Conservation (phyloP, 371 early-diverging fungal species). For the Mortierella sp. region DNA sequence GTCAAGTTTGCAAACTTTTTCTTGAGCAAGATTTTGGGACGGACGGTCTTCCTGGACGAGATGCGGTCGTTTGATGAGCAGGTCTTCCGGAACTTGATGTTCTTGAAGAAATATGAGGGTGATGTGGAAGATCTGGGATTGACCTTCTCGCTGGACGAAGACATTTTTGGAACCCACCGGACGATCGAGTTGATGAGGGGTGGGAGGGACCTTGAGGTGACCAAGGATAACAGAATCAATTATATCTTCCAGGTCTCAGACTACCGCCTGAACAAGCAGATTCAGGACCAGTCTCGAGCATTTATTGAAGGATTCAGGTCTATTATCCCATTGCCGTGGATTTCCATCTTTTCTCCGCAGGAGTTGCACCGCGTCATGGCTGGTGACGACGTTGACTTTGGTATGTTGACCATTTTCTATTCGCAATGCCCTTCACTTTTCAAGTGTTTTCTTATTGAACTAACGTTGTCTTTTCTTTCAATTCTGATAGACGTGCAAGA, state of each 20-base stretch:
- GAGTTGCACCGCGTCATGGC: slow-evolving; percentile 90
- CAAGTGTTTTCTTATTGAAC: slow-evolving; percentile 31
- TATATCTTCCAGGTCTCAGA: slow-evolving; percentile 85
- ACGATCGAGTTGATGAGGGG: slow-evolving; percentile 67
- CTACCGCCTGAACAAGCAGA: slow-evolving; percentile 80
- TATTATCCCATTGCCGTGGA: slow-evolving; percentile 76
- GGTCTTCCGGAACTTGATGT: slow-evolving; percentile 83
- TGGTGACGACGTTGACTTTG: slow-evolving; percentile 80
- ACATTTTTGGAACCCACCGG: slow-evolving; percentile 64
- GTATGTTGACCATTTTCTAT: slow-evolving; percentile 44
- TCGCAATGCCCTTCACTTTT: not conserved
- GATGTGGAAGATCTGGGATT: slow-evolving; percentile 75
- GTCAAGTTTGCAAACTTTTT: slow-evolving; percentile 91
- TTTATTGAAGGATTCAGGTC: slow-evolving; percentile 78
- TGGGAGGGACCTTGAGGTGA: slow-evolving; percentile 79
- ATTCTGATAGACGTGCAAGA: slow-evolving; percentile 72
- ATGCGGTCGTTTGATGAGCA: slow-evolving; percentile 86
- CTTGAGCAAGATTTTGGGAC: slow-evolving; percentile 83
- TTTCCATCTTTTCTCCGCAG: slow-evolving; percentile 81
- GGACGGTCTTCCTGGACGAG: slow-evolving; percentile 84
- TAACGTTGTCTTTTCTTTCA: slow-evolving; percentile 29
- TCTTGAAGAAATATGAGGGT: slow-evolving; percentile 84
- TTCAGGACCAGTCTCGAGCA: slow-evolving; percentile 85
- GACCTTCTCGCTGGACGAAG: slow-evolving; percentile 77
- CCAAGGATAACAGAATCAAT: slow-evolving; percentile 85